Conservation (phyloP, 345 rosid species). For the Geranium rotundifolium region DNA sequence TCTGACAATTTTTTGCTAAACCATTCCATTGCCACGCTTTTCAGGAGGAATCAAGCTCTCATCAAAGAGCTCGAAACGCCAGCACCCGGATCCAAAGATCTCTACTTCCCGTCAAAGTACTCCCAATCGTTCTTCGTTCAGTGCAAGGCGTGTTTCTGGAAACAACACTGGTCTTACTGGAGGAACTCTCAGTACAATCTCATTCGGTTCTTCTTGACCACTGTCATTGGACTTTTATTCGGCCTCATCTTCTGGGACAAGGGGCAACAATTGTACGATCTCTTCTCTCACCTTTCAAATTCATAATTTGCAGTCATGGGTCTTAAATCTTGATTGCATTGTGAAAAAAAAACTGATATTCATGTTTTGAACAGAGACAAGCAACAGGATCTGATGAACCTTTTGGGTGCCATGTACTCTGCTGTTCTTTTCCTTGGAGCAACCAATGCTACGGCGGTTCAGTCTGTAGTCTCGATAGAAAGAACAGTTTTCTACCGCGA, state of each 20-base stretch:
- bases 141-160: conserved; percentile 70
- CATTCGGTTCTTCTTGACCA: conserved; percentile 55
- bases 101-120: conserved; percentile 50
- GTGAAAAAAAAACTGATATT: not conserved
- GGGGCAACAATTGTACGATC: conserved; percentile 38
- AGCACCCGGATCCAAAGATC: conserved; percentile 44
- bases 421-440: conserved; percentile 66
- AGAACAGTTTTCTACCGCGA: conserved; percentile 81
- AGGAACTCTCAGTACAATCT: conserved; percentile 69
- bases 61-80: conserved; percentile 55
- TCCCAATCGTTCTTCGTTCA: conserved; percentile 54
- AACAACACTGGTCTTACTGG: conserved; percentile 68
- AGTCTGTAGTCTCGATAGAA: conserved; percentile 51
- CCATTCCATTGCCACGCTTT: not conserved
- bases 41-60: conserved; percentile 60
- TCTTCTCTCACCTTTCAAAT: not conserved
- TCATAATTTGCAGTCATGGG: not conserved
- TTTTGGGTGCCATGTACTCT: conserved; percentile 65
- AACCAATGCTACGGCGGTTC: conserved; percentile 50
- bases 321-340: too few relatives aligned
- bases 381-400: conserved; percentile 51
- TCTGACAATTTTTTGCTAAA: not conserved
- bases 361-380: conserved; percentile 24
- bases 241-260: conserved; percentile 77
- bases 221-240: conserved; percentile 36